Evolutionary conservation across 2,329 filamentous ascomycete species (phyloP), one percentile per base, ranked within the genome.

Genomic region (Cladosporium austrohemisphaericum): DNA sequence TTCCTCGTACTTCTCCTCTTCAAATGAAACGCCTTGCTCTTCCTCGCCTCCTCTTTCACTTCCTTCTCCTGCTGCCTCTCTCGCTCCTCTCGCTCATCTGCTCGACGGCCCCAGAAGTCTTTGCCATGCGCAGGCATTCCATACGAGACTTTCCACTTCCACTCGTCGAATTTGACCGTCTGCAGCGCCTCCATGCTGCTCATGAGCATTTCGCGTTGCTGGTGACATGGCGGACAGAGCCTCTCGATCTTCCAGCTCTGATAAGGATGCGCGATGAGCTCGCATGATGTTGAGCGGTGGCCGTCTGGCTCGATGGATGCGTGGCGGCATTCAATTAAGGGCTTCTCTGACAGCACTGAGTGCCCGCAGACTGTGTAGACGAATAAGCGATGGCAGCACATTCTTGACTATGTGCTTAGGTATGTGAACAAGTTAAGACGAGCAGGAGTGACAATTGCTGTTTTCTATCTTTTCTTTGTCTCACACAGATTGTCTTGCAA

Each of bases 301-400:
- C 50, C 33, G 26, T 32, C 43, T 10, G 60, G 56, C 18, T 55
- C 51, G 40, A 55, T 52, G n/a, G 58, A 57, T 13, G 61, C 59
- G 43, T 61, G 49, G 23, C 58, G 59, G 54, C 71, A 74, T 47
- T 57, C 60, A 26, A 64, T 56, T 25, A 71, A 50, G 4, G 69
- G 68, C 11, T 50, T 56, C 0, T 58, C 51, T 28, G 65, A 63
- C 49, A 65, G 64, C 10, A 58, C 59, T 13, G 66, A 65, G 57
- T 74, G 71, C 16, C 71, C 71, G 59, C 71, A 74, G 25, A 60
- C 64, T 6, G 65, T 52, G 57, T 70, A 73, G 50, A 73, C 67
- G 58, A 63, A 66, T 25, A 70, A 63, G 31, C 61, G 65, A 56
- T 73, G 69, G 55, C 68, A 71, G 60, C 71, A 73, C 71, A 74